A percentile compares a stretch with the other conserved stretches of the same genome.
phyloP scores from a whole-genome alignment of 805 yeast genomes.

The Isabelozyma heimii region DNA sequence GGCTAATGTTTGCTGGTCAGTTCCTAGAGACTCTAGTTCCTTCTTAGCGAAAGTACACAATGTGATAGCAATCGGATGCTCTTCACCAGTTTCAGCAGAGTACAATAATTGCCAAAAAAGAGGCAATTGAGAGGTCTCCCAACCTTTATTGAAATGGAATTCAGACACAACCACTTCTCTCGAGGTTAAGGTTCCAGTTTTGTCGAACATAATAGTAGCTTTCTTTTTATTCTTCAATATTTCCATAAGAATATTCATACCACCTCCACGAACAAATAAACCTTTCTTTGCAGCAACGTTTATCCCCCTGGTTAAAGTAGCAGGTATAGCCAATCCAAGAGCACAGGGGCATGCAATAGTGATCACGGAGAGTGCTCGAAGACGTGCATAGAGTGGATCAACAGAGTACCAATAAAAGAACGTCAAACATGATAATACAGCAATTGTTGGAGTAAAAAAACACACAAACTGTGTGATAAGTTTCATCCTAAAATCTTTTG shows the following conservation, averaged over 20 bases:
- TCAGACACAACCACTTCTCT: conserved; percentile 3
- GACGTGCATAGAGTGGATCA: conserved; percentile 3
- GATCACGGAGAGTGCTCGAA: conserved; percentile 5
- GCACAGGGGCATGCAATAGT: conserved; percentile 7
- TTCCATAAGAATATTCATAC: conserved; percentile 2
- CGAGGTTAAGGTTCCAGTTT: conserved; percentile 4
- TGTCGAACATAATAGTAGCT: conserved; percentile 4
- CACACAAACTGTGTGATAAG: conserved; percentile 1
- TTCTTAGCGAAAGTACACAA: conserved; percentile 2
- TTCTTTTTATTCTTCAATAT: not conserved
- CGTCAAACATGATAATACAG: conserved; percentile 2
- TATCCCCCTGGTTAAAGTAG: conserved; percentile 4
- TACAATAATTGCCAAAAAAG: conserved; percentile 2
- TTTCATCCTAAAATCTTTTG: not conserved
- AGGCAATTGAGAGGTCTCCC: not conserved
- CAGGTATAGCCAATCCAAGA: conserved; percentile 5
- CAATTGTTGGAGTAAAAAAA: conserved; percentile 3
- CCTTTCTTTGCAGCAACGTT: conserved; percentile 4
- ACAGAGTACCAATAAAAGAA: conserved; percentile 2
- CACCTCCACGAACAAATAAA: conserved; percentile 3
- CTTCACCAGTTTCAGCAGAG: conserved; percentile 1
- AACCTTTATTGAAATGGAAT: not conserved
- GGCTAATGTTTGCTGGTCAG: not conserved
- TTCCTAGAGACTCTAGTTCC: not conserved
- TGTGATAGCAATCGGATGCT: conserved; percentile 6